Base-by-base conservation (phyloP, 257 asterid species). In the Gentiana straminea region DNA sequence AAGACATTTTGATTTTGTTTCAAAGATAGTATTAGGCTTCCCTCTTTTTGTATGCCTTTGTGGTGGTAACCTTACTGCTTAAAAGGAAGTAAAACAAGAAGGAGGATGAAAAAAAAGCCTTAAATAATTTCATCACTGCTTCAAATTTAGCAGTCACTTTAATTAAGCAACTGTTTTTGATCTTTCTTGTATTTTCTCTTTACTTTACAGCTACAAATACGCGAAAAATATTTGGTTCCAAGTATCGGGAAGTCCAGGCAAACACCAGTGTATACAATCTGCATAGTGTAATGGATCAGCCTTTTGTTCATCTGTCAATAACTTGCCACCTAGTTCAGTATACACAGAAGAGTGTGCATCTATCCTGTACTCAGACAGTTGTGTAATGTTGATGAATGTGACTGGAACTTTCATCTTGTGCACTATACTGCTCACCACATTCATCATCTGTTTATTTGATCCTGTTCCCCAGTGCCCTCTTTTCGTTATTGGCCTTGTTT, bases 261-360 rank as follows among this genome's bases (percentile, higher is more conserved):
- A 60, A 62, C 95, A 89, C 94, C 94, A 89, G 54, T 89, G 95
- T 72, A 89, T 75, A 65, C 97, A 89, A 68, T 89, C 97, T 24
- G 95, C 93, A 69, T 52, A 70, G 45, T 78, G 82, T 46, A 74
- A 47, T 0, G 94, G 97, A 65, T 86, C 89, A 0, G 70, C 82
- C 82, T 68, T 78, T 41, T 89, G 86, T 8, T 84, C 80, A 1
- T 82, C 79, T 3, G 74, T 84, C 75, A 89, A 54, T 68, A 82
- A 44, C 59, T 82, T 73, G 34, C 95, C 97, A 37, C 73, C 82
- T 48, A 69, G 8, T 60, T 89, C 95, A 0, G 95, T 86, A 61
- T 85, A 83, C 59, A 89, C 54, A 7, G 97, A 84, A 0, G 94
- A 61, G 67, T 89, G 97, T 3, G 73, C 94, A 55, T 89, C 95